Evolutionary conservation across 2,329 filamentous ascomycete species (phyloP).

Genomic region (Pseudogymnoascus sp.): DNA sequence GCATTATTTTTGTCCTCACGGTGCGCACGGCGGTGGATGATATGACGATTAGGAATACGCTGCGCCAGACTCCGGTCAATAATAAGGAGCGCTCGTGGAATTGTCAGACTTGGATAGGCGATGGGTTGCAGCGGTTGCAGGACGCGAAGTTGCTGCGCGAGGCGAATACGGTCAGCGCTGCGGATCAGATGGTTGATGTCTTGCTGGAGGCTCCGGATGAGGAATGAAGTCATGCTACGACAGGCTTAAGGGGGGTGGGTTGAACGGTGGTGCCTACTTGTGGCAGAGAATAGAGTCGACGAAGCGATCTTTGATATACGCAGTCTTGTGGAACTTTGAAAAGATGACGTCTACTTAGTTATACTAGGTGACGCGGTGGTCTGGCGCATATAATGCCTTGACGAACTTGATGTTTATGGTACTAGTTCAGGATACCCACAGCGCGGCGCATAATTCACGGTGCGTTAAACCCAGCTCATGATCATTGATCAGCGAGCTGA

Average conservation of each 20-base stretch:
- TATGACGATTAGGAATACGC: conserved; percentile 7
- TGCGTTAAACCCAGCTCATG: conserved; percentile 10
- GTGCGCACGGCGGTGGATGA: conserved; percentile 4
- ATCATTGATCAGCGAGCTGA: conserved; percentile 23
- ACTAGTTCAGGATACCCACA: background rate
- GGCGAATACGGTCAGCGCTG: background rate
- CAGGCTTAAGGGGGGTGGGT: background rate
- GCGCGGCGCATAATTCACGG: background rate
- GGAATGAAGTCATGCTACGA: background rate
- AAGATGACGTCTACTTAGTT: conserved; percentile 8
- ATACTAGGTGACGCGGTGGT: background rate
- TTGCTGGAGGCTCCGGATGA: conserved; percentile 8
- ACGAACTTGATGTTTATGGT: background rate
- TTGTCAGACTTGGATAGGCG: conserved; percentile 9
- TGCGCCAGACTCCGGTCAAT: conserved; percentile 3
- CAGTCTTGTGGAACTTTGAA: background rate
- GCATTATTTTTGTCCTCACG: background rate
- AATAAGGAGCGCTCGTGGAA: conserved; percentile 10
- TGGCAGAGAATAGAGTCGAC: background rate
- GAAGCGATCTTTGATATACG: conserved; percentile 3
- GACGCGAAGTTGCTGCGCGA: background rate
- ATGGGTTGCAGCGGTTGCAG: background rate
- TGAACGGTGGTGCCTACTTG: background rate
- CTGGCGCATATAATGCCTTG: background rate
- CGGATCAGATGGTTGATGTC: conserved; percentile 7